Evolutionary conservation across 139 green algal species (phyloP).

Genomic region (Edaphochlamys debaryana): DNA sequence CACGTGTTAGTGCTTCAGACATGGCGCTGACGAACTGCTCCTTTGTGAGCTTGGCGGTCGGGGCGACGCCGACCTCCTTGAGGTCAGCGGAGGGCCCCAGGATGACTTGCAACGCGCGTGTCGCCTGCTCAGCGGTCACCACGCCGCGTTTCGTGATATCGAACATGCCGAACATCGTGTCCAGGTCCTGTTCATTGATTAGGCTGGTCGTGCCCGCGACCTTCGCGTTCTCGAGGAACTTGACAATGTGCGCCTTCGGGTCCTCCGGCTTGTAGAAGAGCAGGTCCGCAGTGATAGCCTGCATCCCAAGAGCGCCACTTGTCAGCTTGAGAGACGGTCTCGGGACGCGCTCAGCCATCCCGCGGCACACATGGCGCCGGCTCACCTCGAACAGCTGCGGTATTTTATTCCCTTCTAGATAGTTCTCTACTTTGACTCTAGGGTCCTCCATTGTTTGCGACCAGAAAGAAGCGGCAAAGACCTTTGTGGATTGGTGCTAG

Average conservation of each 20-base stretch:
- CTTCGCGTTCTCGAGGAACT: slow-evolving; percentile 39
- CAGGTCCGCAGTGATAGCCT: slow-evolving; percentile 40
- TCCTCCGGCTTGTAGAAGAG: slow-evolving; percentile 44
- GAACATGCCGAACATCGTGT: slow-evolving; percentile 57
- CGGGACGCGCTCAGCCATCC: not conserved
- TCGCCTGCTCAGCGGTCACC: slow-evolving; percentile 39
- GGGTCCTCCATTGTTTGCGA: slow-evolving; percentile 7
- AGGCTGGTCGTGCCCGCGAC: not conserved
- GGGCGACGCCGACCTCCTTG: not conserved
- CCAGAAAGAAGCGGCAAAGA: not conserved
- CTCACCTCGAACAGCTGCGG: slow-evolving; percentile 41
- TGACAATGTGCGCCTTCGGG: slow-evolving; percentile 27
- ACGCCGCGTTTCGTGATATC: slow-evolving; percentile 45
- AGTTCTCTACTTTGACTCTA: slow-evolving; percentile 17
- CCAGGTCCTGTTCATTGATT: slow-evolving; percentile 35
- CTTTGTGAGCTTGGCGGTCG: not conserved
- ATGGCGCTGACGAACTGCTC: slow-evolving; percentile 24
- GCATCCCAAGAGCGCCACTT: not conserved
- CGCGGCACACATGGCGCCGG: not conserved
- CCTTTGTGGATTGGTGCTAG: too few relatives aligned
- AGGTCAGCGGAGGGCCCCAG: slow-evolving; percentile 28
- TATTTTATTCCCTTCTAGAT: slow-evolving; percentile 43
- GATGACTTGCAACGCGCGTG: slow-evolving; percentile 25
- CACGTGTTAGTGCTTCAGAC: slow-evolving; percentile 5
- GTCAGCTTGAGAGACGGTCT: not conserved